phyloP scores from a whole-genome alignment of 495 filamentous ascomycete genomes.

The Tuber microsphaerosporum region DNA sequence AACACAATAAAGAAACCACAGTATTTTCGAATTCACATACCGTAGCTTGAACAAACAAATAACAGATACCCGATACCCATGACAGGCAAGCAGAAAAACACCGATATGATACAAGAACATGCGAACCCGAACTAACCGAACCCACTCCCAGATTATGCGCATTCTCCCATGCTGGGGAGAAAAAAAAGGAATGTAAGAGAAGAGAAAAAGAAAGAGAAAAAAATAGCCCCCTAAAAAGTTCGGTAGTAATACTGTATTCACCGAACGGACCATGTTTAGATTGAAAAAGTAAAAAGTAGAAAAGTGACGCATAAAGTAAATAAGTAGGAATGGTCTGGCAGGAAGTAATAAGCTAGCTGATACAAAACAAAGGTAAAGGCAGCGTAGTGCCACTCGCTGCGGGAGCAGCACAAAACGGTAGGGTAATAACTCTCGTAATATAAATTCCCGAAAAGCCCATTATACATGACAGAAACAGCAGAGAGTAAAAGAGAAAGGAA shows the following conservation, averaged over 20 bases:
- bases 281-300: constrained; percentile 5
- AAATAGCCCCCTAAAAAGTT: background rate
- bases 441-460: background rate
- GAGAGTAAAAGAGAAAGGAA: background rate
- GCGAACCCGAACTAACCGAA: background rate
- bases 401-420: background rate
- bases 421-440: background rate
- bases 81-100: background rate
- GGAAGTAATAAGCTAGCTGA: constrained; percentile 14
- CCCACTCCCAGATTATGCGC: background rate
- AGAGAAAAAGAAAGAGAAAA: constrained; percentile 4
- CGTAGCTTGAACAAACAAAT: background rate
- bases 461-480: background rate
- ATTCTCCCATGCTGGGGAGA: background rate
- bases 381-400: background rate
- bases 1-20: background rate
- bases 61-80: background rate
- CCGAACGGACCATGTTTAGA: background rate
- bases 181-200: background rate
- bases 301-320: constrained; percentile 18
- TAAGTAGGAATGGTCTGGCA: constrained; percentile 11
- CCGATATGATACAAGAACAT: background rate
- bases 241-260: background rate
- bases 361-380: constrained; percentile 4
- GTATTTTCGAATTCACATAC: background rate